Evolutionary conservation across 352 stramenopile species (phyloP), one percentile per base, ranked within the genome.

Genomic region (Phytophthora citrophthora): DNA sequence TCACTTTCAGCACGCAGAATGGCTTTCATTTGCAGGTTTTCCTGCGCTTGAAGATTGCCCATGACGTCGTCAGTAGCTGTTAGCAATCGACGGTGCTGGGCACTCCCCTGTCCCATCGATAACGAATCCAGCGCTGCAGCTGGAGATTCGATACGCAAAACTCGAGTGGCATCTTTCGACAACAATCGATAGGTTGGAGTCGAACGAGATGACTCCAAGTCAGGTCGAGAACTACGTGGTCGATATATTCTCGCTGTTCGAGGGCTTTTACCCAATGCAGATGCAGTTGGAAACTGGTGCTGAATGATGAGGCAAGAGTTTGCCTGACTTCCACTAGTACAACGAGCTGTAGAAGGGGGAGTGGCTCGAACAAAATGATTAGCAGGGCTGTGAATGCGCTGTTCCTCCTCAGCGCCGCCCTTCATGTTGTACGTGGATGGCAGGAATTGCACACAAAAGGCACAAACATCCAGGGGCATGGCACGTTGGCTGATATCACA

Each of bases 271-370:
- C 49, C 36, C 15, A 60, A 48, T n/a, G 54, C 38, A 18, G 41
- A 6, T 3, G 29, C 12, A n/a, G 45, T 59, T 16, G 54, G 54
- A 8, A 82, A 56, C 15, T 85, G 73, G 48, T 89, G 80, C 54
- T 89, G 80, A 40, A 89, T 89, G 10, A 89, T 74, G 29, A 89
- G 67, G 40, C 77, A 87, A 16, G 76, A 86, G 3, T 46, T 59
- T 20, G 36, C 59, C 29, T 63, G 54, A 9, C n/a, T 27, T 34
- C 36, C 45, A 24, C 11, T 48, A 32, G 20, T 27, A 18, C 64
- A 53, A 39, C 45, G 43, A 59, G 29, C 3, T 70, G 60, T 61
- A 68, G 61, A 32, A 12, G 44, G 7, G 48, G 54, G 24, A 12
- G 52, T 6, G 41, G 61, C 6, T 63, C 49, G 52, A 38, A 53